phyloP scores from a whole-genome alignment of 2,329 filamentous ascomycete genomes.

The Pyricularia grisea region DNA sequence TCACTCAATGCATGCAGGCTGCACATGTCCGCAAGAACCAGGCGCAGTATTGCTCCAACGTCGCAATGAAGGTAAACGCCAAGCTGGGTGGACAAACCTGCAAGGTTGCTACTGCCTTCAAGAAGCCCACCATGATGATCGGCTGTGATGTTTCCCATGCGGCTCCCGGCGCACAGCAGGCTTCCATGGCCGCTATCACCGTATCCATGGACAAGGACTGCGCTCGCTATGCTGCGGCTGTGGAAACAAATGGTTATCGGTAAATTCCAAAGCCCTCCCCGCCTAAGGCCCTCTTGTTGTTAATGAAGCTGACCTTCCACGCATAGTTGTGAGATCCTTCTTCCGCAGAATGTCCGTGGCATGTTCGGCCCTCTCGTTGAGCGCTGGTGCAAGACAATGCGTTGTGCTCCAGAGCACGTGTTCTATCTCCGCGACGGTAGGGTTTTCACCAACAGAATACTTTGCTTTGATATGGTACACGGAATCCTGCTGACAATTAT shows the following conservation, averaged over 20 bases:
- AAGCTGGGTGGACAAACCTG: slow-evolving; percentile 82
- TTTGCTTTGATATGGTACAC: neutral
- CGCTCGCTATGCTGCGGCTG: slow-evolving; percentile 68
- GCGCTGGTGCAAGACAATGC: slow-evolving; percentile 52
- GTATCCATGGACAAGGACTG: slow-evolving; percentile 65
- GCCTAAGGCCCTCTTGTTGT: neutral
- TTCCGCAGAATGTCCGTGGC: slow-evolving; percentile 50
- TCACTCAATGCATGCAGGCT: slow-evolving; percentile 73
- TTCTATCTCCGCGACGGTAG: slow-evolving; percentile 85
- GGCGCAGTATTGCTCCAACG: slow-evolving; percentile 84
- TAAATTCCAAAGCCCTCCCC: neutral
- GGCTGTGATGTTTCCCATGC: slow-evolving; percentile 88
- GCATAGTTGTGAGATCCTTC: slow-evolving; percentile 60
- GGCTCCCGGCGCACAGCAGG: slow-evolving; percentile 52
- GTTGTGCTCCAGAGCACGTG: slow-evolving; percentile 58
- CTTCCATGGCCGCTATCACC: slow-evolving; percentile 82
- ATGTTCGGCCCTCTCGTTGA: slow-evolving; percentile 57
- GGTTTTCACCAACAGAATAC: neutral
- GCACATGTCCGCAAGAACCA: slow-evolving; percentile 60
- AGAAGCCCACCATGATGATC: slow-evolving; percentile 66
- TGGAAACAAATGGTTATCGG: slow-evolving; percentile 75
- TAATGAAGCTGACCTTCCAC: neutral
- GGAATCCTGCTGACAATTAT: neutral
- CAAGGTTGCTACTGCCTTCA: slow-evolving; percentile 26
- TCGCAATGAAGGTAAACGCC: slow-evolving; percentile 93